A percentile compares a stretch with the other conserved stretches of the same genome.
phyloP scores from a whole-genome alignment of 768 basidiomycete genomes.

The Suillus spraguei region DNA sequence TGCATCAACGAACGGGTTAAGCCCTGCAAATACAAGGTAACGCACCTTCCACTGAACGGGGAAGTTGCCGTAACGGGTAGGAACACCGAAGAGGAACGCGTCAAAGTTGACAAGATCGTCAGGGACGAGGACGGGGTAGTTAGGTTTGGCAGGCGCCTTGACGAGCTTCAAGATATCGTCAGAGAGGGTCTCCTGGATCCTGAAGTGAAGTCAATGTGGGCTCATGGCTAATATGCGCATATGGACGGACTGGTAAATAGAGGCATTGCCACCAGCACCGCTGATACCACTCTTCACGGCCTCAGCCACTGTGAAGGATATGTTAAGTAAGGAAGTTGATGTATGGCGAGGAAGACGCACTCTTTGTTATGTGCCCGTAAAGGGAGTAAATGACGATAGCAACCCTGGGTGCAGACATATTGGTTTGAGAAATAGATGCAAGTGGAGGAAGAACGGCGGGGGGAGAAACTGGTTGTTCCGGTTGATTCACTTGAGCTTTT shows the following conservation, averaged over 20 bases:
- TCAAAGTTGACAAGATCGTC: constrained; percentile 26
- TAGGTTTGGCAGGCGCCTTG: constrained; percentile 69
- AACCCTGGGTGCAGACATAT: constrained; percentile 36
- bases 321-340: not conserved
- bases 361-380: constrained; percentile 50
- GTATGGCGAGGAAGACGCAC: constrained; percentile 32
- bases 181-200: constrained; percentile 82
- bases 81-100: constrained; percentile 47
- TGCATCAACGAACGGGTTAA: constrained; percentile 26
- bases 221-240: not conserved
- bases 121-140: constrained; percentile 51
- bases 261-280: constrained; percentile 43
- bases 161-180: constrained; percentile 69
- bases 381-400: constrained; percentile 53
- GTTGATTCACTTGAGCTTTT: constrained; percentile 16
- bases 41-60: constrained; percentile 61
- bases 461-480: constrained; percentile 11
- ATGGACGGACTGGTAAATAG: constrained; percentile 48
- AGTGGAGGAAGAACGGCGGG: constrained; percentile 2
- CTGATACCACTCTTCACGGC: constrained; percentile 43
- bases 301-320: constrained; percentile 31
- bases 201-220: constrained; percentile 25
- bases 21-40: not conserved
- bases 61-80: constrained; percentile 48
- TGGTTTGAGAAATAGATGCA: constrained; percentile 1